These are phyloP conservation scores for Melianthus villosus DNA, from an alignment of 441 rosid genomes.

Conservation along the genomic window DNA sequence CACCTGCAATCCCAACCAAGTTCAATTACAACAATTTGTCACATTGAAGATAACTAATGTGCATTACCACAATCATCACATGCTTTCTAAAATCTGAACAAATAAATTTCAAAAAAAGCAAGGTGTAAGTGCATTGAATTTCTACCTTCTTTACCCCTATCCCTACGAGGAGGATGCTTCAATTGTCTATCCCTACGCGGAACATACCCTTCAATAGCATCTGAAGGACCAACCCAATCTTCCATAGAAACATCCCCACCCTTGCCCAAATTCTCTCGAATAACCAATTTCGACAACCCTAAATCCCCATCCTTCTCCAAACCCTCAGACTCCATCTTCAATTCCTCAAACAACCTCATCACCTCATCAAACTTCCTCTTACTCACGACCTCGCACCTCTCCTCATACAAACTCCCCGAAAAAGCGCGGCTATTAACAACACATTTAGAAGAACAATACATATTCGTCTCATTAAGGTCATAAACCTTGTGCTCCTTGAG, in stretches of 20 bases:
- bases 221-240: slow-evolving; percentile 52
- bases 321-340: slow-evolving; percentile 14
- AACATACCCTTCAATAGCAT: slow-evolving; percentile 80
- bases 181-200: slow-evolving; percentile 24
- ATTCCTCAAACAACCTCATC: slow-evolving; percentile 10
- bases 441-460: slow-evolving; percentile 57
- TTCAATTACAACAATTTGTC: too few relatives aligned
- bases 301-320: slow-evolving; percentile 23
- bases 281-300: slow-evolving; percentile 32
- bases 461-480: slow-evolving; percentile 36
- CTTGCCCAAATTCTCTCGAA: slow-evolving; percentile 35
- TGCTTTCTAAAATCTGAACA: too few relatives aligned
- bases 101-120: too few relatives aligned
- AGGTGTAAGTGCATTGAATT: too few relatives aligned
- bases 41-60: too few relatives aligned
- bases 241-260: slow-evolving; percentile 24
- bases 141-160: too few relatives aligned
- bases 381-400: slow-evolving; percentile 31
- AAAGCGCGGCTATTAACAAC: slow-evolving; percentile 39
- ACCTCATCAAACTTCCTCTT: slow-evolving; percentile 26
- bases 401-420: slow-evolving; percentile 29
- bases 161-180: too few relatives aligned
- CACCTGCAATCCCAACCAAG: slow-evolving; percentile 23
- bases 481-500: slow-evolving; percentile 66
- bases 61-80: too few relatives aligned